phyloP scores from a whole-genome alignment of 305 asterid species.

The Solanum hybrid region DNA sequence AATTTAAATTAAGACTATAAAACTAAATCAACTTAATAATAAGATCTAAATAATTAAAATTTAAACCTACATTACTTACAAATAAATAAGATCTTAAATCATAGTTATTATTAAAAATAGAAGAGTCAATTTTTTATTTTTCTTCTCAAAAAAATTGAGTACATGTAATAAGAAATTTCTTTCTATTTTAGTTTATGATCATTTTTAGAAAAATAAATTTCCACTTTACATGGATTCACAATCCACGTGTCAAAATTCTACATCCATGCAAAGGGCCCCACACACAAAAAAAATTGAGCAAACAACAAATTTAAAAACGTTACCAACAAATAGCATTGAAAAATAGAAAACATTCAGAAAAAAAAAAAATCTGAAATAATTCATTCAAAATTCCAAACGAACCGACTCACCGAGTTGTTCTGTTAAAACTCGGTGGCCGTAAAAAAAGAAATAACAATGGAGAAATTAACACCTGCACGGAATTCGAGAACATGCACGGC shows the following conservation, averaged over 20 bases:
- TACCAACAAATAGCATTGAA: background rate
- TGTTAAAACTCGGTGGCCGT: background rate
- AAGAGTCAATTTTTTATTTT: background rate
- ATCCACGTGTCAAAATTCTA: background rate
- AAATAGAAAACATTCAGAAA: background rate
- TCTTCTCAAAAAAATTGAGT: background rate
- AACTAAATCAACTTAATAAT: background rate
- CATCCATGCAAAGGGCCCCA: background rate
- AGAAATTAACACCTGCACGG: slow-evolving; percentile 37
- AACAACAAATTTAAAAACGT: background rate
- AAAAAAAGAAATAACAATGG: slow-evolving; percentile 1
- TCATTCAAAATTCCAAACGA: background rate
- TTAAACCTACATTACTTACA: background rate
- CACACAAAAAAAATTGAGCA: background rate
- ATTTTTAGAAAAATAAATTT: no score
- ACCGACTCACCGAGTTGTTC: background rate
- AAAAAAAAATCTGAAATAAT: background rate
- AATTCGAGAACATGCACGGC: slow-evolving; percentile 49
- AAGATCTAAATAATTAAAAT: background rate
- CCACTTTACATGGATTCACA: background rate
- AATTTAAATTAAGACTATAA: background rate
- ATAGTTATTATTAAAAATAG: background rate
- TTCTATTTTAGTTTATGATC: background rate
- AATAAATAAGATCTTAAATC: background rate
- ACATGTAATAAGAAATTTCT: background rate